Evolutionary conservation across 345 rosid species (phyloP).

Genomic region (Punica granatum): DNA sequence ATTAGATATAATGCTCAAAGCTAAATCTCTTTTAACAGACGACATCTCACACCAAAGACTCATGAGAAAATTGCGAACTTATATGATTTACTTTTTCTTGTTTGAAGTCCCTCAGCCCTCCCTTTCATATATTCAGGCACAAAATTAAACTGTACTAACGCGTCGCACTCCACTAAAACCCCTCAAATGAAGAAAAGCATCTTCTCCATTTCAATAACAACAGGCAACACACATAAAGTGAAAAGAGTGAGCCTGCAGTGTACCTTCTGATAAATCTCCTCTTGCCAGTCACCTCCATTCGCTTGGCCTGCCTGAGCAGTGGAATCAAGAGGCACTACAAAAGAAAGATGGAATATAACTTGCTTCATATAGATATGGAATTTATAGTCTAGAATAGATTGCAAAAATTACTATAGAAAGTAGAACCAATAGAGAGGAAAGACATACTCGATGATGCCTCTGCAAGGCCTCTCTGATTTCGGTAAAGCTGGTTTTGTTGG

Average conservation of each 20-base stretch:
- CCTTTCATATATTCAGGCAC: not conserved
- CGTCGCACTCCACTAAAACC: too few relatives aligned
- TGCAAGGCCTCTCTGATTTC: constrained; percentile 58
- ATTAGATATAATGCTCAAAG: not conserved
- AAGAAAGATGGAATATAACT: constrained; percentile 10
- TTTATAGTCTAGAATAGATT: not conserved
- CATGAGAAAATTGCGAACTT: not conserved
- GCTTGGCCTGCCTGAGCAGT: constrained; percentile 61
- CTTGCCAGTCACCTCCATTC: constrained; percentile 85
- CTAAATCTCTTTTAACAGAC: not conserved
- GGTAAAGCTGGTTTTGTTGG: constrained; percentile 83
- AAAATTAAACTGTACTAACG: not conserved
- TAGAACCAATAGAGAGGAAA: not conserved
- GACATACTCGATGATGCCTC: constrained; percentile 83
- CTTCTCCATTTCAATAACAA: not conserved
- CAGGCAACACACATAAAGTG: not conserved
- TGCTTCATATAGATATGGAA: too few relatives aligned
- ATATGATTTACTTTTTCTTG: not conserved
- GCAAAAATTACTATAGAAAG: not conserved
- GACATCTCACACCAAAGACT: not conserved
- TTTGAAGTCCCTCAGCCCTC: not conserved
- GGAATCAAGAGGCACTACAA: constrained; percentile 61
- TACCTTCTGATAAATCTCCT: constrained; percentile 89
- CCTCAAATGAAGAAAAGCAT: too few relatives aligned
- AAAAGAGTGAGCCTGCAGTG: too few relatives aligned